phyloP scores from a whole-genome alignment of 176 grass and related monocot genomes.

The Oryza meridionalis region DNA sequence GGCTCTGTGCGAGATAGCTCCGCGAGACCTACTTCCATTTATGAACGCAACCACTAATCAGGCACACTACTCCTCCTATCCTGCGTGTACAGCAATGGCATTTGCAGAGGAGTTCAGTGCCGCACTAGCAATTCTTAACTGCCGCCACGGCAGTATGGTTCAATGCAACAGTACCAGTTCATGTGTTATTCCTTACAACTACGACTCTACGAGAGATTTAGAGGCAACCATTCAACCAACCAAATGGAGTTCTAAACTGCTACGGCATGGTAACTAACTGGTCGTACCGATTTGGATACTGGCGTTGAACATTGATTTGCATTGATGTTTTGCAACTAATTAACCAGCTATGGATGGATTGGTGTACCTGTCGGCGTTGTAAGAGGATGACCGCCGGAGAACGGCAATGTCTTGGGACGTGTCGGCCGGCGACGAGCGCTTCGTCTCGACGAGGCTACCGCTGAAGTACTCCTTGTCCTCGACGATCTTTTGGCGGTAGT shows the following conservation, averaged over 20 bases:
- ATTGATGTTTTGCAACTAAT: neutral
- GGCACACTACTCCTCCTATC: neutral
- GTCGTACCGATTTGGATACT: neutral
- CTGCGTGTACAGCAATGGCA: slow-evolving; percentile 28
- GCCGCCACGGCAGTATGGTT: slow-evolving; percentile 18
- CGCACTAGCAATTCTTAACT: slow-evolving; percentile 23
- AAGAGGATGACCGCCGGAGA: slow-evolving; percentile 73
- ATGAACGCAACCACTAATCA: slow-evolving; percentile 25
- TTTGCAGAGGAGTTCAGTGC: neutral
- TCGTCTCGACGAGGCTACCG: slow-evolving; percentile 72
- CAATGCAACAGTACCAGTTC: slow-evolving; percentile 40
- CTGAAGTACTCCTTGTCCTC: slow-evolving; percentile 89
- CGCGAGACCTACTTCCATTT: slow-evolving; percentile 39
- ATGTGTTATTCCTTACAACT: neutral
- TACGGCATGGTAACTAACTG: neutral
- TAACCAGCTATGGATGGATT: neutral
- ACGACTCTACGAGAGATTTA: neutral
- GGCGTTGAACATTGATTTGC: neutral
- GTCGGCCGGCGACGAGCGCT: slow-evolving; percentile 27
- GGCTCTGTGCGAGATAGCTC: slow-evolving; percentile 37
- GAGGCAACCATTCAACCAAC: neutral
- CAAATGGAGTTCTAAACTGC: neutral
- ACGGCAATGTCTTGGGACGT: slow-evolving; percentile 38
- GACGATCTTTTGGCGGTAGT: slow-evolving; percentile 35
- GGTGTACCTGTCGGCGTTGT: slow-evolving; percentile 71